Percentiles rank a stretch among this genome's conserved stretches.
phyloP scores from a whole-genome alignment of 139 green algal genomes.

The Eudorina sp. region DNA sequence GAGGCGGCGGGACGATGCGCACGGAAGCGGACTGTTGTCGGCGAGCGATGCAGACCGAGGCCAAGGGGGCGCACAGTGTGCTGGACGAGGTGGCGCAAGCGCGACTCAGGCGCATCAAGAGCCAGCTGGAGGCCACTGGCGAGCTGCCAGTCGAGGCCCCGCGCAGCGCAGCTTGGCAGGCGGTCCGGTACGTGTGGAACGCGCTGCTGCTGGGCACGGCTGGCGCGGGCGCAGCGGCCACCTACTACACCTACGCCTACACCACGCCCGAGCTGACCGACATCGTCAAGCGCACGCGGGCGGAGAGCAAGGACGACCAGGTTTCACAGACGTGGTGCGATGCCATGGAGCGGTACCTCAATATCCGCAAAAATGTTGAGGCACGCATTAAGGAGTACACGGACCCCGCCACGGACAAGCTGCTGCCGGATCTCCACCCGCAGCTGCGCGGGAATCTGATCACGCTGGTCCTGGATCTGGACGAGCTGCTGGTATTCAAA shows the following conservation, averaged over 20 bases:
- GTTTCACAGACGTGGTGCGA: constrained; percentile 65
- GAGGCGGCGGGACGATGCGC: not conserved
- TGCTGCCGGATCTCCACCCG: constrained; percentile 91
- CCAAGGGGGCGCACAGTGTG: constrained; percentile 21
- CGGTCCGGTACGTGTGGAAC: not conserved
- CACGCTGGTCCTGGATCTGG: constrained; percentile 97
- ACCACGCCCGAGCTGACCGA: constrained; percentile 56
- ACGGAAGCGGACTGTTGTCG: not conserved
- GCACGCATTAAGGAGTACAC: constrained; percentile 80
- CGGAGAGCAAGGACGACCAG: constrained; percentile 38
- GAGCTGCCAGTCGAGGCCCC: constrained; percentile 28
- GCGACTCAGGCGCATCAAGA: constrained; percentile 31
- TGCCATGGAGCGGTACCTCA: constrained; percentile 68
- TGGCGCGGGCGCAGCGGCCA: constrained; percentile 65
- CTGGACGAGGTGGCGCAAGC: constrained; percentile 36
- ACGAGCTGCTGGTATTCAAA: constrained; percentile 92
- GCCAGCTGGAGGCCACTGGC: constrained; percentile 31
- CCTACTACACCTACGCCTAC: constrained; percentile 80
- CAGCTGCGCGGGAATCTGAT: constrained; percentile 70
- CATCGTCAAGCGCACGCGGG: constrained; percentile 56
- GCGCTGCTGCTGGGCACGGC: constrained; percentile 66
- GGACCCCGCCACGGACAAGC: constrained; percentile 89
- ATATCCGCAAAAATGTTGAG: constrained; percentile 68
- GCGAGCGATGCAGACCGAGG: constrained; percentile 6
- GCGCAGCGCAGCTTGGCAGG: not conserved